Evolutionary conservation across 208 protist species (phyloP), one percentile per base, ranked within the genome.

Genomic region (Wallacemonas sp.): DNA sequence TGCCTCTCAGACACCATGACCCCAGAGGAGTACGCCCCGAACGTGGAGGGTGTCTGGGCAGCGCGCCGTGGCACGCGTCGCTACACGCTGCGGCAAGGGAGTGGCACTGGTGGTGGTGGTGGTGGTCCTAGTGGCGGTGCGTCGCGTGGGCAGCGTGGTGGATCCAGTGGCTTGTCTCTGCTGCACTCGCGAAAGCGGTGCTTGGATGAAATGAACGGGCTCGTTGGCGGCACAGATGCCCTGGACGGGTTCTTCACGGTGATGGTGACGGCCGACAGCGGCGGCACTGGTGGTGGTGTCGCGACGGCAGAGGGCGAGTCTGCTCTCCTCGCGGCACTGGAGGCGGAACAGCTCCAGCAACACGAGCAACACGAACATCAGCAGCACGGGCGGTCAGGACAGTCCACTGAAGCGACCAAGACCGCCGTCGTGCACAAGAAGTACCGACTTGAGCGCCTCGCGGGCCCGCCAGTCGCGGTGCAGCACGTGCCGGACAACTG

Each of bases 151-250:
- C 3, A n/a, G 48, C 11, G 33, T 9, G n/a, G 19, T 14, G 30
- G 19, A 0, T 52, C 64, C 0, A 85, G 52, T n/a, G 76, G 83
- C 0, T 33, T 86, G 70, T 77, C 78, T 47, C 68, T 85, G n/a
- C 61, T 88, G 24, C 70, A 61, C 1, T 81, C 79, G 6, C 74
- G 84, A 1, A 95, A 95, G 61, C 78, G 89, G 1, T 88, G 77
- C 65, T 63, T 95, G 4, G 74, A 80, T 8, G 89, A 95, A 54
- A 75, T 85, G 64, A 63, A 81, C 52, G 21, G 44, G 30, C 14
- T 3, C 9, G 68, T 72, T 34, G 54, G 64, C 2, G 74, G 78
- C 43, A 56, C 38, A 1, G 29, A 64, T 36, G 52, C 2, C 6
- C 16, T 58, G 26, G 52, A 16, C 5, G 32, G 32, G 33, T 68